These are phyloP conservation scores for Trichoderma arundinaceum DNA, from an alignment of 2,329 filamentous ascomycete genomes.

Conservation along the genomic window DNA sequence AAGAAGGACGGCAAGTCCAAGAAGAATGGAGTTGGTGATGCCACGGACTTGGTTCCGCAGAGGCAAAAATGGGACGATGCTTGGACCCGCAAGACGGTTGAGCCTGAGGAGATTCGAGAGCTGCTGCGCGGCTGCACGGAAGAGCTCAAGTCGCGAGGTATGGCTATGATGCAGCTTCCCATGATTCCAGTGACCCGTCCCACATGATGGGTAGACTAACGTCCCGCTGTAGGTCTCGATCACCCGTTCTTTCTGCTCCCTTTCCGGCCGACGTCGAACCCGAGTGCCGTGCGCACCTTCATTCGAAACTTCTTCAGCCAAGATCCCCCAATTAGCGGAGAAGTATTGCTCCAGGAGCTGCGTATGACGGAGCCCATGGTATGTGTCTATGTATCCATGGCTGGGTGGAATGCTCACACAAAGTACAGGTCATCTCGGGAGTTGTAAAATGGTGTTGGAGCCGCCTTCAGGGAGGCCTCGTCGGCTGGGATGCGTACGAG, in stretches of 20 bases:
- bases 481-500: conserved; percentile 97
- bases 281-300: conserved; percentile 89
- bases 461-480: conserved; percentile 84
- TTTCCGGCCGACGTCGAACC: conserved; percentile 91
- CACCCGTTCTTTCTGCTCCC: conserved; percentile 91
- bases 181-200: background rate
- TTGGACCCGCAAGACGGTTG: conserved; percentile 80
- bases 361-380: conserved; percentile 95
- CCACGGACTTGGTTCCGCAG: conserved; percentile 58
- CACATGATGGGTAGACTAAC: conserved; percentile 4
- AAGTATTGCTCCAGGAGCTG: conserved; percentile 79
- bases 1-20: conserved; percentile 73
- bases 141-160: conserved; percentile 95
- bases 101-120: conserved; percentile 89
- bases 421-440: conserved; percentile 79
- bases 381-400: conserved; percentile 42
- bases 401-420: conserved; percentile 36
- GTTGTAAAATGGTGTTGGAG: conserved; percentile 99
- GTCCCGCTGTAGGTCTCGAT: conserved; percentile 69
- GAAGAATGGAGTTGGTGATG: conserved; percentile 67
- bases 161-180: conserved; percentile 38
- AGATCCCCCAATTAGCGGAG: conserved; percentile 67
- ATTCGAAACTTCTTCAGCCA: conserved; percentile 89
- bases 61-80: conserved; percentile 88
- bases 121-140: conserved; percentile 82